Conservation (phyloP, 176 grass and related monocot species). For the Musa beccarii region DNA sequence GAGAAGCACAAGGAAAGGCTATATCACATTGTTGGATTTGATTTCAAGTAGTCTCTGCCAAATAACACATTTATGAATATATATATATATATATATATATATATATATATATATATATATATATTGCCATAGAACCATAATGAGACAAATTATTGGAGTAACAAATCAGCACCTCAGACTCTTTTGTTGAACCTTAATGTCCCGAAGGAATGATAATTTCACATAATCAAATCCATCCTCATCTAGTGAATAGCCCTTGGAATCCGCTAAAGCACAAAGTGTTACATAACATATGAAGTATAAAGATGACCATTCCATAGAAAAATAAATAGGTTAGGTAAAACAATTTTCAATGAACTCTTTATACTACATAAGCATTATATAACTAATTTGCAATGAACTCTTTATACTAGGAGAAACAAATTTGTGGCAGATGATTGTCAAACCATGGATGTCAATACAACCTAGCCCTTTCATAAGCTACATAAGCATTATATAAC, state of each 20-base stretch:
- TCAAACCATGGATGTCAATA: neutral
- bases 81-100: neutral
- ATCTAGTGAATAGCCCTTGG: constrained; percentile 86
- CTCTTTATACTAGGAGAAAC: neutral
- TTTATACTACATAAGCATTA: neutral
- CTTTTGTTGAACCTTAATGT: constrained; percentile 85
- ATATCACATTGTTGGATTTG: constrained; percentile 72
- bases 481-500: neutral
- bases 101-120: too few relatives aligned
- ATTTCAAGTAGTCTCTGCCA: constrained; percentile 89
- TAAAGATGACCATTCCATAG: neutral
- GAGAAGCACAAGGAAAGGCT: constrained; percentile 92
- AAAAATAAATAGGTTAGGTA: neutral
- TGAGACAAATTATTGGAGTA: neutral
- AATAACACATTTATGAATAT: constrained; percentile 26
- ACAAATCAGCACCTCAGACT: constrained; percentile 58
- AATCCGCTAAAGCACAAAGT: constrained; percentile 44
- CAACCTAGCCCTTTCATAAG: neutral
- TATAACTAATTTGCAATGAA: neutral
- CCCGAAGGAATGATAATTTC: constrained; percentile 79
- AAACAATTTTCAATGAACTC: neutral
- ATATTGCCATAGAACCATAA: neutral
- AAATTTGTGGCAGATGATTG: neutral
- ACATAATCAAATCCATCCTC: constrained; percentile 93
- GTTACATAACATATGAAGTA: neutral